Percentiles rank a stretch among this genome's conserved stretches.
Evolutionary conservation across 2,329 filamentous ascomycete genomes (phyloP).

Genomic region (Fusarium buxicola): DNA sequence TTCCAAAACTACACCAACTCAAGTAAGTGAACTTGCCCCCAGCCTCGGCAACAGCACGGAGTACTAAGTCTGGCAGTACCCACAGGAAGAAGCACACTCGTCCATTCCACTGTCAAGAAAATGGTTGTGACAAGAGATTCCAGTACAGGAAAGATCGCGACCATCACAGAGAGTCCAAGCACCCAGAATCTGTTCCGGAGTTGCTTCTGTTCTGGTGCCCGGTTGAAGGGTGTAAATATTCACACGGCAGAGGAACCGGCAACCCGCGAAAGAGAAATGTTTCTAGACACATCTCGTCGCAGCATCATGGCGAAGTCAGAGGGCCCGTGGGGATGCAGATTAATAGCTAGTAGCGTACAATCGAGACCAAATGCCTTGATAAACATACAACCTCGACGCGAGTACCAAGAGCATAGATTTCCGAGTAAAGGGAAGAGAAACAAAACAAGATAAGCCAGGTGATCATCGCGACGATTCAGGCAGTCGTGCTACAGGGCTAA

Average conservation of each 20-base stretch:
- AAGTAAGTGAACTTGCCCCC: background rate
- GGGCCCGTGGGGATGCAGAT: background rate
- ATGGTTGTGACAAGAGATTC: background rate
- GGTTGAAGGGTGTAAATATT: slow-evolving; percentile 2
- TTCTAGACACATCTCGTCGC: background rate
- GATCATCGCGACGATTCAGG: no score
- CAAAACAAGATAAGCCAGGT: no score
- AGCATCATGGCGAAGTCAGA: slow-evolving; percentile 2
- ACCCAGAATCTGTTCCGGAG: background rate
- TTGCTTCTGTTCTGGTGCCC: slow-evolving; percentile 3
- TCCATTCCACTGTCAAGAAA: background rate
- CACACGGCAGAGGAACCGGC: background rate
- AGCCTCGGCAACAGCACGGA: background rate
- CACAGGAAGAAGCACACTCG: slow-evolving; percentile 2
- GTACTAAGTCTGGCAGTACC: background rate
- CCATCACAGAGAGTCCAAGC: slow-evolving; percentile 3
- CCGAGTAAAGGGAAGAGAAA: no score
- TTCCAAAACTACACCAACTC: background rate
- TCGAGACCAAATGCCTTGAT: no score
- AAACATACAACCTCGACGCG: no score
- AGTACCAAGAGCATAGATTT: no score
- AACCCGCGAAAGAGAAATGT: slow-evolving; percentile 1
- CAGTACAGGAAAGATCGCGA: background rate
- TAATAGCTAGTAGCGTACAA: background rate
- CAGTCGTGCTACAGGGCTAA: no score